These are phyloP conservation scores for Phylloporus arenicola DNA, from an alignment of 768 basidiomycete genomes.

Conservation along the genomic window DNA sequence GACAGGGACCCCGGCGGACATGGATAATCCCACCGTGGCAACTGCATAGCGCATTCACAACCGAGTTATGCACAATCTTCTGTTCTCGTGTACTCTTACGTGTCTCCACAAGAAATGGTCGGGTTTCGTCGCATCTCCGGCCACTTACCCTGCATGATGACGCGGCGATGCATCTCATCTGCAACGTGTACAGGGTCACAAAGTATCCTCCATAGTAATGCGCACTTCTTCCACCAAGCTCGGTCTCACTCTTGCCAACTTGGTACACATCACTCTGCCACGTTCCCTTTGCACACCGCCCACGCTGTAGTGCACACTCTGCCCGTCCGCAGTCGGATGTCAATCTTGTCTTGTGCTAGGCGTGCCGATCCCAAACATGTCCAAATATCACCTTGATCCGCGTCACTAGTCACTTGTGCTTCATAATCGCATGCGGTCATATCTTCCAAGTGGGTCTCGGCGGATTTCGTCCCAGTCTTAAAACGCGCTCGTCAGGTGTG, in stretches of 20 bases:
- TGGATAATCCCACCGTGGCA: slow-evolving; percentile 13
- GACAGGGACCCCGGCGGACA: slow-evolving; percentile 29
- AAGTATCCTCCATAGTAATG: background rate
- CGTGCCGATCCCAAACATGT: background rate
- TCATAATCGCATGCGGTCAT: background rate
- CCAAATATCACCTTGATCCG: background rate
- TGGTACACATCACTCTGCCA: too few relatives aligned
- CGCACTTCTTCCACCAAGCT: background rate
- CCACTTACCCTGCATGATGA: too few relatives aligned
- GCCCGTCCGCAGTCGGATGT: too few relatives aligned
- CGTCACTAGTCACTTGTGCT: background rate
- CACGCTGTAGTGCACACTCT: too few relatives aligned
- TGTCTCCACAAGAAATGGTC: background rate
- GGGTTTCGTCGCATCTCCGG: slow-evolving; percentile 19
- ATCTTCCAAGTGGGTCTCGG: background rate
- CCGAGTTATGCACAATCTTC: background rate
- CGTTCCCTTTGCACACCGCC: background rate
- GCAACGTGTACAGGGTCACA: background rate
- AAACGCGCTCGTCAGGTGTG: background rate
- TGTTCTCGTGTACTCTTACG: slow-evolving; percentile 1
- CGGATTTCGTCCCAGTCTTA: slow-evolving; percentile 11
- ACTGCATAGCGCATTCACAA: background rate
- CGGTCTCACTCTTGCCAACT: background rate
- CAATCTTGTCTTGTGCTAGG: too few relatives aligned
- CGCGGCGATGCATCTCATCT: background rate